These are phyloP conservation scores for Clarireedia homoeocarpa DNA, from an alignment of 2,329 filamentous ascomycete species.

Conservation along the genomic window DNA sequence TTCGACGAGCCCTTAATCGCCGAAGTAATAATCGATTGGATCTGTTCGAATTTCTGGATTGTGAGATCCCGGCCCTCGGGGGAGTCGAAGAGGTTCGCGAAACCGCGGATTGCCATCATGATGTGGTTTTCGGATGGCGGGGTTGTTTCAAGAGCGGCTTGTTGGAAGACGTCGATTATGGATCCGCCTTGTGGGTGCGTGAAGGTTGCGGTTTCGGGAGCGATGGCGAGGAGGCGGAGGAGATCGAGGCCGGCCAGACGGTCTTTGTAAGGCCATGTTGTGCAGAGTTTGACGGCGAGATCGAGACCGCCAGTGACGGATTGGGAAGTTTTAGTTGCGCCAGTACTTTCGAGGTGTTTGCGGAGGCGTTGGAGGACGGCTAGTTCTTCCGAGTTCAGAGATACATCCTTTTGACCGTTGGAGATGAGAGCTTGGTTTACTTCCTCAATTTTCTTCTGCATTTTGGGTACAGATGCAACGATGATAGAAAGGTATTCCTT, in stretches of 20 bases:
- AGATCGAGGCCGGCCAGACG: conserved; percentile 81
- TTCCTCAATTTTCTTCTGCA: conserved; percentile 68
- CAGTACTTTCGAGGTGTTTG: conserved; percentile 51
- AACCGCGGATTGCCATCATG: conserved; percentile 76
- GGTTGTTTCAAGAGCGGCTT: conserved; percentile 46
- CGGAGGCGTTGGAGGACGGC: conserved; percentile 53
- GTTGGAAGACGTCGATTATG: conserved; percentile 53
- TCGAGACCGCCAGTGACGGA: conserved; percentile 48
- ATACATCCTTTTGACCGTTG: conserved; percentile 63
- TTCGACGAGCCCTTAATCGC: conserved; percentile 61
- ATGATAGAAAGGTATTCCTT: conserved; percentile 71
- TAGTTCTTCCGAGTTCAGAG: conserved; percentile 66
- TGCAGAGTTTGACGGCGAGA: conserved; percentile 63
- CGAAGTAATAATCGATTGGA: conserved; percentile 40
- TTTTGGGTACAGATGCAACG: conserved; percentile 60
- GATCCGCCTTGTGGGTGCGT: conserved; percentile 44
- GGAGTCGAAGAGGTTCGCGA: conserved; percentile 79
- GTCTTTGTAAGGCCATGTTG: conserved; percentile 71
- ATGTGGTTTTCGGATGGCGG: conserved; percentile 67
- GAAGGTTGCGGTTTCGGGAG: conserved; percentile 56
- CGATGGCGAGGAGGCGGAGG: conserved; percentile 71
- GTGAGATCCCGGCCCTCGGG: conserved; percentile 60
- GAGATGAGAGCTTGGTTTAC: conserved; percentile 67
- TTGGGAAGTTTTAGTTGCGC: conserved; percentile 31
- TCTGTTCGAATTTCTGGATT: conserved; percentile 47